A percentile compares a stretch with the other conserved stretches of the same genome.
These are phyloP conservation scores for Rosa rugosa DNA, from an alignment of 306 rosid species.

Conservation along the genomic window DNA sequence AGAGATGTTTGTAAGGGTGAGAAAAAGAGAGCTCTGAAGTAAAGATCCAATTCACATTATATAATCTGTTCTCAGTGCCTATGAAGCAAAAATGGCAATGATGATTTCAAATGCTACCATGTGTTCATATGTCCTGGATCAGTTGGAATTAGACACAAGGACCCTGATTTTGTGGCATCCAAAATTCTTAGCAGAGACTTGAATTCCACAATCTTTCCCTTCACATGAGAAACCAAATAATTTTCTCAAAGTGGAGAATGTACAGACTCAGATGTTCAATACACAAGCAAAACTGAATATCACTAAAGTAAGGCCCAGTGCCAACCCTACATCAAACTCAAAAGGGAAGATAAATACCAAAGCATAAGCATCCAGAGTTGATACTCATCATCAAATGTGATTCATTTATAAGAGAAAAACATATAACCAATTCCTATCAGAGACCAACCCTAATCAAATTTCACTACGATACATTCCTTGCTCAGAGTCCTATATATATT, in stretches of 20 bases:
- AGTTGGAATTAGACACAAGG: not conserved
- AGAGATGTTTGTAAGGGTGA: not conserved
- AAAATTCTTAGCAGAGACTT: not conserved
- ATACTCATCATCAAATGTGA: not conserved
- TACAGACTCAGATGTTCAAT: not conserved
- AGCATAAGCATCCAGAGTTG: not conserved
- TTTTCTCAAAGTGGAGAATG: not conserved
- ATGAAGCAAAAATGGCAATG: not conserved
- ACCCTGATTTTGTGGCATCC: not conserved
- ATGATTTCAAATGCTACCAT: not conserved
- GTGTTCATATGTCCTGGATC: not conserved
- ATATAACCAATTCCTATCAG: not conserved
- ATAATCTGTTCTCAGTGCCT: not conserved
- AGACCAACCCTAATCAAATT: not conserved
- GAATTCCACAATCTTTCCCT: not conserved
- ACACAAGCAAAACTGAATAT: not conserved
- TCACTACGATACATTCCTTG: not conserved
- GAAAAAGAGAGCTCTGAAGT: not conserved
- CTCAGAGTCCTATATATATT: not conserved
- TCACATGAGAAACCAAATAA: not conserved
- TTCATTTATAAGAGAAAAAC: not conserved
- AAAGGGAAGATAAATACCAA: not conserved
- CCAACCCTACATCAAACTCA: not conserved
- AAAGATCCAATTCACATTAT: not conserved
- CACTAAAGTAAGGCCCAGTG: not conserved